Evolutionary conservation across 2,329 filamentous ascomycete species (phyloP).

Genomic region (Claviceps humidiphila): DNA sequence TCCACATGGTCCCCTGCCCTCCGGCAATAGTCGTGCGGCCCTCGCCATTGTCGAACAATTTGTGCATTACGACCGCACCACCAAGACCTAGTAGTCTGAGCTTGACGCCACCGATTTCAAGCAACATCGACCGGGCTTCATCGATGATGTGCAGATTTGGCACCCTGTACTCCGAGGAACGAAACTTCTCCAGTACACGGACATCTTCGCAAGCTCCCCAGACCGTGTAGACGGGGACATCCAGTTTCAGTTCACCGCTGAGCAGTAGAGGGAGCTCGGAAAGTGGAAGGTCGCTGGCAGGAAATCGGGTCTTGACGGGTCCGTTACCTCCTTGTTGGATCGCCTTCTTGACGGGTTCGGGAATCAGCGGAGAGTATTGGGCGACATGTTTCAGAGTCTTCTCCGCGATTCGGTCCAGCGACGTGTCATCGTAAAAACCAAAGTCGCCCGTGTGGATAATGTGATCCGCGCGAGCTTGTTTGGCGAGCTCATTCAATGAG

Average conservation of each 20-base stretch:
- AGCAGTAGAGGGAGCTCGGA: slow-evolving; percentile 87
- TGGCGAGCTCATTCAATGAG: slow-evolving; percentile 92
- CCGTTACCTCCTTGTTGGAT: slow-evolving; percentile 54
- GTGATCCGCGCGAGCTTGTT: slow-evolving; percentile 86
- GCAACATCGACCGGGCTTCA: slow-evolving; percentile 86
- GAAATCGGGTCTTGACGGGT: slow-evolving; percentile 76
- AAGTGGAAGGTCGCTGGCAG: slow-evolving; percentile 69
- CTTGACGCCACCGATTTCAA: slow-evolving; percentile 93
- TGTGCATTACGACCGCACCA: slow-evolving; percentile 98
- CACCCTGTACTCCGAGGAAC: slow-evolving; percentile 95
- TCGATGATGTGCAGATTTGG: slow-evolving; percentile 97
- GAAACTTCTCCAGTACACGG: slow-evolving; percentile 90
- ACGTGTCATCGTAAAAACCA: slow-evolving; percentile 95
- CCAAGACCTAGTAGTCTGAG: slow-evolving; percentile 85
- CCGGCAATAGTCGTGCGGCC: slow-evolving; percentile 96
- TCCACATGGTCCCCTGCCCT: slow-evolving; percentile 99
- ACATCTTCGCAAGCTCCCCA: slow-evolving; percentile 99
- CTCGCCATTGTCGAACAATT: slow-evolving; percentile 97
- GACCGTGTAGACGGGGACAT: slow-evolving; percentile 95
- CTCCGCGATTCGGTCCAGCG: slow-evolving; percentile 91
- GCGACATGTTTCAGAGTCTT: slow-evolving; percentile 98
- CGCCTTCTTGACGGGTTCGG: slow-evolving; percentile 59
- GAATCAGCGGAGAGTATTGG: slow-evolving; percentile 90
- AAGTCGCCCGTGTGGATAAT: slow-evolving; percentile 99
- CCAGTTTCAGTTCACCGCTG: slow-evolving; percentile 75